A percentile compares a stretch with the other conserved stretches of the same genome.
Evolutionary conservation across 352 stramenopile species (phyloP).

Genomic region (Globisporangium paddicum): DNA sequence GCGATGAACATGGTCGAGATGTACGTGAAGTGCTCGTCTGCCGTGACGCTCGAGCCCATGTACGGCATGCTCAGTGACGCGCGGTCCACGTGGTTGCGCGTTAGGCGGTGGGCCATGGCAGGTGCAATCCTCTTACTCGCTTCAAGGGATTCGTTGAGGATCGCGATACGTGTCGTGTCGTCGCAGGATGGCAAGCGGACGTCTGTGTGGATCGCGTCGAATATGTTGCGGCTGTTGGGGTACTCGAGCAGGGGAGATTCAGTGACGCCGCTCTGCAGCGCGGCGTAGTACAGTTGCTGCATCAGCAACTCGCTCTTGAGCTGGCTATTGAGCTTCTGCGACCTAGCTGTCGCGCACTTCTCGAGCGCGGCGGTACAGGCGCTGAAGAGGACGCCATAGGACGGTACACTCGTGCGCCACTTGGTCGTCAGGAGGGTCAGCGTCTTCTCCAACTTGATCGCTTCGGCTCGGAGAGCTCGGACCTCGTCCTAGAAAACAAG

Average conservation of each 20-base stretch:
- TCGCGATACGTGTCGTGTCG: background rate
- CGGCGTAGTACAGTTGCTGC: background rate
- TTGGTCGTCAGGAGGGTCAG: background rate
- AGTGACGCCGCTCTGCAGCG: background rate
- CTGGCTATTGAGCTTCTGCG: background rate
- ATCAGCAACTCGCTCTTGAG: background rate
- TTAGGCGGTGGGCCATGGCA: background rate
- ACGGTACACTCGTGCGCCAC: background rate
- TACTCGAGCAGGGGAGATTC: conserved; percentile 1
- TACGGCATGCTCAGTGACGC: background rate
- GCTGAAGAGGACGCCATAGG: background rate
- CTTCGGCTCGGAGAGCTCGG: background rate
- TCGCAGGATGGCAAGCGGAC: background rate
- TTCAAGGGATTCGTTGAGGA: background rate
- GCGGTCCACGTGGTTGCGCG: background rate
- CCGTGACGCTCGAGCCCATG: background rate
- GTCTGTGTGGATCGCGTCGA: background rate
- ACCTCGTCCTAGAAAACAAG: background rate
- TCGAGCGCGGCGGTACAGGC: background rate
- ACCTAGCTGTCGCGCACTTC: background rate
- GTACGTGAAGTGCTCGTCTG: background rate
- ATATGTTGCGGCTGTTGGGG: background rate
- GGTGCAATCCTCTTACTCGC: background rate
- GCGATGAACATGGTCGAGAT: conserved; percentile 1
- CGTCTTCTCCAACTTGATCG: background rate